These are phyloP conservation scores for Monascus ruber DNA, from an alignment of 2,329 filamentous ascomycete species.

Conservation along the genomic window DNA sequence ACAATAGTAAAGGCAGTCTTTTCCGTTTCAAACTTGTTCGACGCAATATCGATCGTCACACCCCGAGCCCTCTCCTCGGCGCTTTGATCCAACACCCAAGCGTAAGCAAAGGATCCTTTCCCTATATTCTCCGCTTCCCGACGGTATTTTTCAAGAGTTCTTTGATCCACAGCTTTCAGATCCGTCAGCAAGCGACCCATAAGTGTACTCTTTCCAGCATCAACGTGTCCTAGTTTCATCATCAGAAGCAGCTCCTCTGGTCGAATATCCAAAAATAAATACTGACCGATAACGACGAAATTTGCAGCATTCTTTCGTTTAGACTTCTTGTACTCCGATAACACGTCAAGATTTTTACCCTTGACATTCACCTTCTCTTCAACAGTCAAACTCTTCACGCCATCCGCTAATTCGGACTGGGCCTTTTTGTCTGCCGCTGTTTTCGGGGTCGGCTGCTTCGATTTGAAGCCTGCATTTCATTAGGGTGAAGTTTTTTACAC, in stretches of 20 bases:
- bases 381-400: conserved; percentile 38
- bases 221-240: conserved; percentile 63
- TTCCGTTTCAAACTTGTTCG: conserved; percentile 84
- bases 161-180: conserved; percentile 73
- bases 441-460: conserved; percentile 31
- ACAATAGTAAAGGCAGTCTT: conserved; percentile 83
- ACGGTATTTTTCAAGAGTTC: conserved; percentile 77
- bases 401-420: conserved; percentile 35
- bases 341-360: conserved; percentile 72
- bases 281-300: conserved; percentile 81
- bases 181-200: conserved; percentile 93
- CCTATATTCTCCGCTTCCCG: conserved; percentile 84
- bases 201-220: conserved; percentile 92
- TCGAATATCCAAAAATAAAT: conserved; percentile 1
- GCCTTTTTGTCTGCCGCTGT: conserved; percentile 30
- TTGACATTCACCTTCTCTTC: conserved; percentile 44
- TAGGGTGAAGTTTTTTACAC: conserved; percentile 23
- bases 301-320: conserved; percentile 70
- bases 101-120: conserved; percentile 89
- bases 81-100: conserved; percentile 92
- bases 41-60: conserved; percentile 94
- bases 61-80: conserved; percentile 80
- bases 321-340: conserved; percentile 66
- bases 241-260: conserved; percentile 10
- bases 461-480: conserved; percentile 35